These are phyloP conservation scores for Tripidium arundinaceum DNA, from an alignment of 202 grass and related monocot genomes.

Conservation along the genomic window DNA sequence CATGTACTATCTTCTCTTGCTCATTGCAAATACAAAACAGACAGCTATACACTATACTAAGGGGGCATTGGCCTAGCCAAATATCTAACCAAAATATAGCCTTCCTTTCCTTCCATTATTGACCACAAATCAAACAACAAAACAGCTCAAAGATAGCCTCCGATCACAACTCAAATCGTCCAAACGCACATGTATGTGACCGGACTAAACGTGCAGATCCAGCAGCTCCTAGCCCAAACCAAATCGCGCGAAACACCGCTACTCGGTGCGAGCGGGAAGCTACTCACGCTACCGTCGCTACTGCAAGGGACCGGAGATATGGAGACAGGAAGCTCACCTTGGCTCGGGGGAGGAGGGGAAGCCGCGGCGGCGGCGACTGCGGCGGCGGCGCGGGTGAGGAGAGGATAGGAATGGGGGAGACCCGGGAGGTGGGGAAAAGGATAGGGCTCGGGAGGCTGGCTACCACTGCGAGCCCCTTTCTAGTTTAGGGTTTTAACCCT, in stretches of 20 bases:
- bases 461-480: constrained; percentile 4
- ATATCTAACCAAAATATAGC: too few species aligned
- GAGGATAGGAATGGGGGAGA: too few species aligned
- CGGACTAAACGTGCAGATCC: constrained; percentile 24
- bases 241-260: neutral
- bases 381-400: neutral
- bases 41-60: too few species aligned
- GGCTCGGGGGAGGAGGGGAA: neutral
- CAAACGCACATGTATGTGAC: neutral
- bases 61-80: too few species aligned
- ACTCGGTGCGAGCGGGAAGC: neutral
- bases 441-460: too few species aligned
- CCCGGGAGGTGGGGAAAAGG: too few species aligned
- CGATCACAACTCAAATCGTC: constrained; percentile 8
- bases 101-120: too few species aligned
- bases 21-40: too few species aligned
- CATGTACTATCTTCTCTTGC: too few species aligned
- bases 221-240: constrained; percentile 6
- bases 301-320: neutral
- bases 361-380: neutral
- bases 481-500: constrained; percentile 51
- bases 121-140: neutral
- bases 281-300: neutral
- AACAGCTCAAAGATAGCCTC: neutral
- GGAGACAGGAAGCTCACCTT: constrained; percentile 31